Evolutionary conservation across 768 basidiomycete genomes (phyloP).

Genomic region (Pilatotrama ljubarskyi): DNA sequence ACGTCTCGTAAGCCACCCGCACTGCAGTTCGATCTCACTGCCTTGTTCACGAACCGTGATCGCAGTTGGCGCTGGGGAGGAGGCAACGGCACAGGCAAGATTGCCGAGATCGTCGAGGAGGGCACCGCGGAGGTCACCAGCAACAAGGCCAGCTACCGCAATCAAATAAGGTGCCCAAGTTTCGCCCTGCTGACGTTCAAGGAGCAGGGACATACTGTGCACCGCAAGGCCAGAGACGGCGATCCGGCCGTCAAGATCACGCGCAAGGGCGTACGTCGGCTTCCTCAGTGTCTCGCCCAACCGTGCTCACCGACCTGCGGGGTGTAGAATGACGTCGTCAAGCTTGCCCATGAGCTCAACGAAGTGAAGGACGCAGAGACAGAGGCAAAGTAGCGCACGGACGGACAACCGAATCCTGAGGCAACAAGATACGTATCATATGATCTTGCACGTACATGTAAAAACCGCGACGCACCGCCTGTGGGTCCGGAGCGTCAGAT

Average conservation of each 20-base stretch:
- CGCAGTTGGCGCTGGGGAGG: slow-evolving; percentile 41
- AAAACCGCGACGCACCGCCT: no score
- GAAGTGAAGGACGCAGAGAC: slow-evolving; percentile 37
- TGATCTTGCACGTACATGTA: no score
- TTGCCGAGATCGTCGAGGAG: slow-evolving; percentile 43
- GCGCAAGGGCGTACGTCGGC: slow-evolving; percentile 41
- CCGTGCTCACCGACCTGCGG: neutral
- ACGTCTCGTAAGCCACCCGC: slow-evolving; percentile 35
- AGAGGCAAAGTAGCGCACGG: neutral
- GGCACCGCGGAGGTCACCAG: slow-evolving; percentile 46
- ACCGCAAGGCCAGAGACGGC: slow-evolving; percentile 43
- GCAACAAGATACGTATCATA: no score
- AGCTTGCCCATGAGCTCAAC: slow-evolving; percentile 51
- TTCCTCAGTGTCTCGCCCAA: neutral
- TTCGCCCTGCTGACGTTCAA: no score
- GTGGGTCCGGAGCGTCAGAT: no score
- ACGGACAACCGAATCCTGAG: no score
- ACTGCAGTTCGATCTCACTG: neutral
- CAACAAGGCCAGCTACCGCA: no score
- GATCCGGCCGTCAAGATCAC: slow-evolving; percentile 52
- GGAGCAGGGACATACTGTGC: slow-evolving; percentile 43
- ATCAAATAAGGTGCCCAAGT: no score
- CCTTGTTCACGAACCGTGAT: neutral
- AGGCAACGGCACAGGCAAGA: slow-evolving; percentile 34
- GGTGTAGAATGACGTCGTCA: slow-evolving; percentile 49